Percentiles rank a stretch among this genome's conserved stretches.
Evolutionary conservation across 106 monocot species (phyloP).

Genomic region (Apostasia ramifera): DNA sequence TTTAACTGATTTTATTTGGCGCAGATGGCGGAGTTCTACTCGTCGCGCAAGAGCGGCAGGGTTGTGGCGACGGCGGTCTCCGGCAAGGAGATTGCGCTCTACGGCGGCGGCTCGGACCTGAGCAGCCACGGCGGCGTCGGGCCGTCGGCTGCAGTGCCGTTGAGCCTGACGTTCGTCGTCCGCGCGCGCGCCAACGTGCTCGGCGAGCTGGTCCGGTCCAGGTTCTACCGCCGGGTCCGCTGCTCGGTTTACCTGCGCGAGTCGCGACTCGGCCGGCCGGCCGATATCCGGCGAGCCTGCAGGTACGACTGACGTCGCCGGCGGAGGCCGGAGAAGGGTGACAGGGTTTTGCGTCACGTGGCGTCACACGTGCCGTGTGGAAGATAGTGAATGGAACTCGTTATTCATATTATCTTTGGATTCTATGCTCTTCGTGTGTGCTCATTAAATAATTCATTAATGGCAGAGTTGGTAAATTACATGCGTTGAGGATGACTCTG

Average conservation of each 20-base stretch:
- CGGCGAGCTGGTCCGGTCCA: slow-evolving; percentile 68
- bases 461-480: too few species aligned
- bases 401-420: too few species aligned
- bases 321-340: neutral
- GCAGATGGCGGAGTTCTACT: slow-evolving; percentile 83
- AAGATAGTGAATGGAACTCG: too few species aligned
- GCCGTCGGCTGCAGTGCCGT: slow-evolving; percentile 35
- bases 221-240: slow-evolving; percentile 69
- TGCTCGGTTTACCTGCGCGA: slow-evolving; percentile 46
- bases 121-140: slow-evolving; percentile 43
- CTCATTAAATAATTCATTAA: too few species aligned
- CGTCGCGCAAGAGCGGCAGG: slow-evolving; percentile 58
- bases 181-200: slow-evolving; percentile 61
- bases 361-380: too few species aligned
- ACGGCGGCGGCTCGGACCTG: slow-evolving; percentile 69
- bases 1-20: neutral
- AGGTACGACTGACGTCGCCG: slow-evolving; percentile 26
- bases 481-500: too few species aligned
- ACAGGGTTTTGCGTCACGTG: too few species aligned
- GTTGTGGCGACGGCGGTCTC: slow-evolving; percentile 30
- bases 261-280: slow-evolving; percentile 41
- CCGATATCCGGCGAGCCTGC: slow-evolving; percentile 26
- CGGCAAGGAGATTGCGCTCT: slow-evolving; percentile 58
- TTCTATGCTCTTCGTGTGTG: too few species aligned
- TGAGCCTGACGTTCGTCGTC: slow-evolving; percentile 53